Conservation (phyloP, 2,329 filamentous ascomycete species). For the Monosporascus ibericus region DNA sequence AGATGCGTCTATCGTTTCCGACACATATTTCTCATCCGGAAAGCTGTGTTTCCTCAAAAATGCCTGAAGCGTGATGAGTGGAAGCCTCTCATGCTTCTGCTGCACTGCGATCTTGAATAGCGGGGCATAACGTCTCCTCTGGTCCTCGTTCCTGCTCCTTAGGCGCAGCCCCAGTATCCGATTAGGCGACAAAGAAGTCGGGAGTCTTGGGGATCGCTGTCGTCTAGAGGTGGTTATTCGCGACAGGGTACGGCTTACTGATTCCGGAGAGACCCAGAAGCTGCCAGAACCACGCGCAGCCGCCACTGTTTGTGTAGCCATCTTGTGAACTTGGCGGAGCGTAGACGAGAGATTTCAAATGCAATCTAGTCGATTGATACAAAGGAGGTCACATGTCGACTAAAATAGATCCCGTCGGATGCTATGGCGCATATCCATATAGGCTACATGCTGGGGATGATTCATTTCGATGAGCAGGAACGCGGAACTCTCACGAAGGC, state of each 20-base stretch:
- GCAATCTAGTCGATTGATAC: too few species aligned
- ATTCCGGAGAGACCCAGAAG: conserved; percentile 6
- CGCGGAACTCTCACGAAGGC: neutral
- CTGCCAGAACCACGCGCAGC: neutral
- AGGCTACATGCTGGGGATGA: neutral
- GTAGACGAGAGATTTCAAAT: too few species aligned
- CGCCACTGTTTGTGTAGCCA: neutral
- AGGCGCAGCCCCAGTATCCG: conserved; percentile 20
- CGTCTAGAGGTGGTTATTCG: conserved; percentile 12
- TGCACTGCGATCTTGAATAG: conserved; percentile 8
- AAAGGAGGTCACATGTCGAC: too few species aligned
- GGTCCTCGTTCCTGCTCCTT: conserved; percentile 9
- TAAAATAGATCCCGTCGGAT: neutral
- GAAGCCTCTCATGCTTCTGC: conserved; percentile 21
- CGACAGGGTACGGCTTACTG: conserved; percentile 15
- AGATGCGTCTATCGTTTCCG: conserved; percentile 6
- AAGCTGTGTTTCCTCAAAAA: conserved; percentile 17
- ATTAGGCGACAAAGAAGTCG: conserved; percentile 12
- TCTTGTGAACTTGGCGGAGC: neutral
- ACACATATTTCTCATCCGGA: conserved; percentile 11
- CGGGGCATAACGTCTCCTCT: conserved; percentile 10
- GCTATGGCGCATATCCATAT: neutral
- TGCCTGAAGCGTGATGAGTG: conserved; percentile 20
- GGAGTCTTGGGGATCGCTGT: conserved; percentile 11
- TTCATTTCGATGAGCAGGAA: neutral